Conservation (phyloP, 768 basidiomycete genomes). For the Glaciozyma martinii region DNA sequence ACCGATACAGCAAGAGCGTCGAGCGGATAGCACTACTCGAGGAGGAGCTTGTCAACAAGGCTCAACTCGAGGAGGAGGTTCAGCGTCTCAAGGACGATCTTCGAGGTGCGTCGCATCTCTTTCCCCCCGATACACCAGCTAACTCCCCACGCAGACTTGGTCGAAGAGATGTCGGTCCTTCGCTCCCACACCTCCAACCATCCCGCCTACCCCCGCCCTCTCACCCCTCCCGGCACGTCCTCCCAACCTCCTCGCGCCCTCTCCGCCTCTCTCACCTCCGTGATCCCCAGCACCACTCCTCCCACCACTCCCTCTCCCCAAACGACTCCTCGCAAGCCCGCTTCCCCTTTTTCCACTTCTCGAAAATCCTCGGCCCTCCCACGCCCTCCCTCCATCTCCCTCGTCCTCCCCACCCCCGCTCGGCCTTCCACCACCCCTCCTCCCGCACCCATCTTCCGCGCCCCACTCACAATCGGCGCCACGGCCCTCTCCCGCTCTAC, state of each 20-base stretch:
- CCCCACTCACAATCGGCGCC: neutral
- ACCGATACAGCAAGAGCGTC: conserved; percentile 75
- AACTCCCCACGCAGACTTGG: conserved; percentile 3
- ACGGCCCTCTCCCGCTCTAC: conserved; percentile 22
- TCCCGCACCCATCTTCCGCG: neutral
- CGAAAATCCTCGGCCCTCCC: neutral
- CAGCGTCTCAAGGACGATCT: conserved; percentile 89
- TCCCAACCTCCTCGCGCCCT: neutral
- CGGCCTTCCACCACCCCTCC: neutral
- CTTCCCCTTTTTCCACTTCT: neutral
- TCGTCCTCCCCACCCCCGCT: conserved; percentile 9
- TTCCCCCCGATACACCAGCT: neutral
- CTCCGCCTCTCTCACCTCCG: neutral
- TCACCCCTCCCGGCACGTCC: conserved; percentile 1
- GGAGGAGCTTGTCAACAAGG: conserved; percentile 86
- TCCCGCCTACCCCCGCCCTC: conserved; percentile 10
- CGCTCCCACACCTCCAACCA: neutral
- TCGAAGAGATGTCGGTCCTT: conserved; percentile 19
- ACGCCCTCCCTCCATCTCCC: conserved; percentile 7
- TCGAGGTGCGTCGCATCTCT: conserved; percentile 52
- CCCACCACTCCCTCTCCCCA: neutral
- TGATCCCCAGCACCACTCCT: neutral
- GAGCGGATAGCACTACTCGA: conserved; percentile 97
- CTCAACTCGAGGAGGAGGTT: conserved; percentile 75
- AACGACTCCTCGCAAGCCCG: neutral